Conservation (phyloP, 2,329 filamentous ascomycete species). For the Elsinoe arachidis region DNA sequence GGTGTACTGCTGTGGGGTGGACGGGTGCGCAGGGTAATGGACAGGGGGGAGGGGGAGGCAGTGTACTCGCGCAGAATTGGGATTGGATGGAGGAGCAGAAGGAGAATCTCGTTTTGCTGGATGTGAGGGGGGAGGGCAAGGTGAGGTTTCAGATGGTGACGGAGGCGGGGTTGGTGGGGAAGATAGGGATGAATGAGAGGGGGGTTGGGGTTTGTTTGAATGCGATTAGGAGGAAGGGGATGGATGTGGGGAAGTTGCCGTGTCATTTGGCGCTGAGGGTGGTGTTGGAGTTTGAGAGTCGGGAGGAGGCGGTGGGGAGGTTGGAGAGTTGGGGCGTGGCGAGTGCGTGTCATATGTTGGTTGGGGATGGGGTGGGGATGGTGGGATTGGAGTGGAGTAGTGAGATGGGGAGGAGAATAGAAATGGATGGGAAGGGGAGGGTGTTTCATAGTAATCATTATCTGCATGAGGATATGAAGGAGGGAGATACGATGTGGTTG, state of each 20-base stretch:
- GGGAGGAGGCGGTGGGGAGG: conserved; percentile 37
- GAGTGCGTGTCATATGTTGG: conserved; percentile 45
- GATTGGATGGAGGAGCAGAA: conserved; percentile 49
- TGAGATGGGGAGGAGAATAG: conserved; percentile 25
- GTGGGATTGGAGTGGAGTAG: conserved; percentile 44
- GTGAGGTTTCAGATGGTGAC: conserved; percentile 49
- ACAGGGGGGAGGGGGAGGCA: conserved; percentile 18
- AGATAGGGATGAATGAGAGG: conserved; percentile 54
- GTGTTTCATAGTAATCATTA: conserved; percentile 40
- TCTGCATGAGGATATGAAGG: conserved; percentile 29
- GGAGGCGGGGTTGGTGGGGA: conserved; percentile 54
- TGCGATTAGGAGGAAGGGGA: conserved; percentile 50
- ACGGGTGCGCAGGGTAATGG: conserved; percentile 22
- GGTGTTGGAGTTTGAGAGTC: conserved; percentile 45
- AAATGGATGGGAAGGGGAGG: conserved; percentile 27
- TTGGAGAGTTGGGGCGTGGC: conserved; percentile 43
- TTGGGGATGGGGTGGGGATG: conserved; percentile 41
- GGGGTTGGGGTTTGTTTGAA: conserved; percentile 55
- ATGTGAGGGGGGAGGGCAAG: conserved; percentile 36
- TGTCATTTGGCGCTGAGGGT: conserved; percentile 53
- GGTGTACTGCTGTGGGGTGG: conserved; percentile 48
- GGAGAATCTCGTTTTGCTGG: conserved; percentile 41
- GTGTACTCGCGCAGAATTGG: conserved; percentile 51
- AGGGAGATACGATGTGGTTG: conserved; percentile 35
- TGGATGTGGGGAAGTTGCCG: conserved; percentile 45